Evolutionary conservation across 148 eudicot genomes (phyloP), one percentile per base, ranked within the genome.

Genomic region (Chenopodium formosanum): DNA sequence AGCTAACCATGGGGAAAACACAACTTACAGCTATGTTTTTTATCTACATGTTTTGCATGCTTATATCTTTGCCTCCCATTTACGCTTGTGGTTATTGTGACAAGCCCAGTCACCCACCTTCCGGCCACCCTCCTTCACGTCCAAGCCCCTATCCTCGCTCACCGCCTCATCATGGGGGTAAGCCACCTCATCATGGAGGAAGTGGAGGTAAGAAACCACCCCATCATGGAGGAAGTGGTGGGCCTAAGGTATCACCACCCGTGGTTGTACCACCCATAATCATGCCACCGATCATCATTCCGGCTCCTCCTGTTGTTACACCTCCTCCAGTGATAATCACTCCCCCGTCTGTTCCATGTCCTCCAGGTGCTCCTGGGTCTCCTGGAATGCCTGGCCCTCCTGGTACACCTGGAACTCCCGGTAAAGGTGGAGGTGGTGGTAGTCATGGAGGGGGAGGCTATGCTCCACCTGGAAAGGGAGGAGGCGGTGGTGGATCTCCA

Each of bases 41-140:
- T 65, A 84, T 91, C 27, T 87, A 77, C 89, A 86, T 94, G 92
- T 58, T 91, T 70, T 83, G 77, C 91, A 88, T 90, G 91, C 56
- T 90, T 2, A 88, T 87, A 19, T 77, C 92, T 40, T 78, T 92
- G 68, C 94, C 95, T 29, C 95, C 94, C 19, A 84, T 88, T 13
- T 85, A 87, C 76, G 92, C 97, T 20, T 92, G 90, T 79, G 89
- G 88, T 11, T 83, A 88, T 64, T 91, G 95, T 80, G 87, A 88
- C 14, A 80, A 89, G 13, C 89, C 92, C 16, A 73, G 80, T 12
- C 76, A 80, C 8, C 91, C 92, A 7, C 94, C 96, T n/a, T 80
- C 82, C 65, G 80, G 69, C 65, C 65, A 62, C 65, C 5, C 65
- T 22, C 65, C 65, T 20, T 22, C 65, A 72, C 85, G 76, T 2